Evolutionary conservation across 1,139 yeast species (phyloP).

Genomic region (Lodderomyces oxycetoniae): DNA sequence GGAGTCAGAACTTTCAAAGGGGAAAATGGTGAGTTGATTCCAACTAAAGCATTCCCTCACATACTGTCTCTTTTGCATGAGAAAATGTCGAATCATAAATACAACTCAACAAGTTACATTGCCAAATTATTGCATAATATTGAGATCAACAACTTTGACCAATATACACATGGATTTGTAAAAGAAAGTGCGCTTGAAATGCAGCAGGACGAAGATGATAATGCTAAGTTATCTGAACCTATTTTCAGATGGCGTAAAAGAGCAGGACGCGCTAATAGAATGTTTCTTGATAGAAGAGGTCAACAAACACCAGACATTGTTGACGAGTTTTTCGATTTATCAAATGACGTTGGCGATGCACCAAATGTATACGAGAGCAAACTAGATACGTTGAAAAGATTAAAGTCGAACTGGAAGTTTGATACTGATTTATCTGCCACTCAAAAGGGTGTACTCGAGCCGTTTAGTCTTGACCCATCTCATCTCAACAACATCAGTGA

Average conservation of each 20-base stretch:
- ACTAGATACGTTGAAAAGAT: conserved; percentile 48
- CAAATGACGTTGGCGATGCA: conserved; percentile 13
- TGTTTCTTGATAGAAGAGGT: conserved; percentile 68
- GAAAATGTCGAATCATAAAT: conserved; percentile 22
- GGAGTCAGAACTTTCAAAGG: conserved; percentile 46
- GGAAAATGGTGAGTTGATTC: conserved; percentile 41
- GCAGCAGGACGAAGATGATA: conserved; percentile 20
- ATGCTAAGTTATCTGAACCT: conserved; percentile 45
- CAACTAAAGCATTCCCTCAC: conserved; percentile 42
- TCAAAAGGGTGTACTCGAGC: conserved; percentile 45
- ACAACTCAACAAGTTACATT: conserved; percentile 30
- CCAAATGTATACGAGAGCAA: conserved; percentile 48
- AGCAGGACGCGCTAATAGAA: conserved; percentile 65
- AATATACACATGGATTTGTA: conserved; percentile 40
- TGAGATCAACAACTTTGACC: conserved; percentile 43
- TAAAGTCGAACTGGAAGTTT: conserved; percentile 70
- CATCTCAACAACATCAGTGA: conserved; percentile 76
- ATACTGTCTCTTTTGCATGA: conserved; percentile 34
- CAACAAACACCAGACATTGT: conserved; percentile 34
- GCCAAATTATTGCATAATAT: conserved; percentile 41
- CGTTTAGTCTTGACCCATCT: conserved; percentile 62
- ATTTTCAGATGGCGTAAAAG: conserved; percentile 68
- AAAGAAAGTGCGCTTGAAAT: conserved; percentile 11
- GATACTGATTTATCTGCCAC: conserved; percentile 58
- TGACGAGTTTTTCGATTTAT: conserved; percentile 33